These are phyloP conservation scores for Endoconidiophora laricicola DNA, from an alignment of 2,329 filamentous ascomycete species.

Conservation along the genomic window DNA sequence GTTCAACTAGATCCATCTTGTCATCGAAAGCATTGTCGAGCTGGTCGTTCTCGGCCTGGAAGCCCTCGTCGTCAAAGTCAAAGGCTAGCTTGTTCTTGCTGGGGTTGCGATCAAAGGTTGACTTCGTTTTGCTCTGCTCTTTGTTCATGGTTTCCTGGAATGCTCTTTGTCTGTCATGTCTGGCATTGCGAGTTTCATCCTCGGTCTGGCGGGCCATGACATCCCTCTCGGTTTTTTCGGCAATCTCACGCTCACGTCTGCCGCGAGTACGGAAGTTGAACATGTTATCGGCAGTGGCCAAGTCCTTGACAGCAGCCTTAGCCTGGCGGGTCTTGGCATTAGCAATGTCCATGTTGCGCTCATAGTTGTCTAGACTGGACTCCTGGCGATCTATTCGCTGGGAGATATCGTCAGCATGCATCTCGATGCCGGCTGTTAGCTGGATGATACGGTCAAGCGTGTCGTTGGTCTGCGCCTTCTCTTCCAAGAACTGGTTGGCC, in stretches of 20 bases:
- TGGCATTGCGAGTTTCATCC: constrained; percentile 7
- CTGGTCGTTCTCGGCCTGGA: constrained; percentile 33
- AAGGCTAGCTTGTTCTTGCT: constrained; percentile 49
- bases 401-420: constrained; percentile 56
- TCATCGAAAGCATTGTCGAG: constrained; percentile 39
- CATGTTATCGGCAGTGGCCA: constrained; percentile 70
- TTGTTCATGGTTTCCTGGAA: constrained; percentile 11
- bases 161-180: constrained; percentile 20
- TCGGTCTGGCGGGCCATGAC: constrained; percentile 1
- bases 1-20: constrained; percentile 47
- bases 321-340: constrained; percentile 59
- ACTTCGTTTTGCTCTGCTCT: constrained; percentile 1
- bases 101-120: constrained; percentile 5
- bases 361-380: constrained; percentile 66
- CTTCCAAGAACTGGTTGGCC: constrained; percentile 33
- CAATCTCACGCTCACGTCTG: constrained; percentile 46
- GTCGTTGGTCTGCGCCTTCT: constrained; percentile 24
- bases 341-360: constrained; percentile 67
- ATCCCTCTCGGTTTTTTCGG: constrained; percentile 48
- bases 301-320: constrained; percentile 63
- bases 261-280: constrained; percentile 56
- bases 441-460: constrained; percentile 32
- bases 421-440: constrained; percentile 50
- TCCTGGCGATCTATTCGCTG: constrained; percentile 56
- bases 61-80: constrained; percentile 50